Percentiles rank a stretch among this genome's conserved stretches.
Conservation (phyloP, 2,329 filamentous ascomycete genomes). For the Epichloe bromicola region DNA sequence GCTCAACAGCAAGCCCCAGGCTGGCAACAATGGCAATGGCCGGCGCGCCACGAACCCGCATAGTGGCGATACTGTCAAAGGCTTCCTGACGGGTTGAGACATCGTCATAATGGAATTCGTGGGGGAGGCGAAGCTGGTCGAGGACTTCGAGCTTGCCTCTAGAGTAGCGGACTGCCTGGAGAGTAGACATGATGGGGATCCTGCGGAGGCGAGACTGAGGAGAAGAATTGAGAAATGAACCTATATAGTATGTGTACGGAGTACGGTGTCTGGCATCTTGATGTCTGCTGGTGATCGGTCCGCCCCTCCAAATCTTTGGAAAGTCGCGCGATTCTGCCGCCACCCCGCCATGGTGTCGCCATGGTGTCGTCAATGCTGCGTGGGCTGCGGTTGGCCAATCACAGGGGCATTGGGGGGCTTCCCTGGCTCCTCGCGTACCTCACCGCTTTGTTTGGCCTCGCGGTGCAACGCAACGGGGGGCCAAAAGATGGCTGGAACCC, state of each 20-base stretch:
- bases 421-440: neutral
- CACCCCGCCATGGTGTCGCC: conserved; percentile 18
- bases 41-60: conserved; percentile 69
- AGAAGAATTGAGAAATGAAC: neutral
- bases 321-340: conserved; percentile 16
- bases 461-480: neutral
- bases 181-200: conserved; percentile 33
- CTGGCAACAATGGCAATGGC: conserved; percentile 97
- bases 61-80: conserved; percentile 70
- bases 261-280: too few relatives aligned
- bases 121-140: conserved; percentile 71
- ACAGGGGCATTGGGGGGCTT: neutral
- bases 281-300: conserved; percentile 7
- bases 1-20: conserved; percentile 74
- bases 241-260: neutral
- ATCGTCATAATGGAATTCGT: conserved; percentile 65
- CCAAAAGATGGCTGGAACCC: neutral
- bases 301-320: conserved; percentile 15
- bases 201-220: neutral
- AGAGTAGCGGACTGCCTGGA: conserved; percentile 67
- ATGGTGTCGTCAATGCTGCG: conserved; percentile 6
- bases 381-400: neutral
- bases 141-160: conserved; percentile 63
- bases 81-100: conserved; percentile 60
- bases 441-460: neutral